These are phyloP conservation scores for Nicotiana rustica DNA, from an alignment of 305 asterid species.

Conservation along the genomic window DNA sequence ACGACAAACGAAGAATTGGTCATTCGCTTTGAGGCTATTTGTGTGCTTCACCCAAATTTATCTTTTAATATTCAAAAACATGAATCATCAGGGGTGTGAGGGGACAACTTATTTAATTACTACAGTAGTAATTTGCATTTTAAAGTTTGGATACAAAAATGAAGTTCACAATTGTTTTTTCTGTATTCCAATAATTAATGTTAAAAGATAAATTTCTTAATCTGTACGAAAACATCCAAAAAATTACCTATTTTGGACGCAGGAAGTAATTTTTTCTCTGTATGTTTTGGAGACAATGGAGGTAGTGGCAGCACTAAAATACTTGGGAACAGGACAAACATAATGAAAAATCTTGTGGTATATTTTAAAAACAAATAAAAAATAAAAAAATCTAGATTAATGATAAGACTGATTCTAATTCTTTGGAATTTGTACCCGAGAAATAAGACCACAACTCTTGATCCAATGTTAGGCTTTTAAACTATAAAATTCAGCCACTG, in stretches of 20 bases:
- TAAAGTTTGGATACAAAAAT: background rate
- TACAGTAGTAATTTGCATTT: background rate
- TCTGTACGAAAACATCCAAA: too few species aligned
- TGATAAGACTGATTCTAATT: background rate
- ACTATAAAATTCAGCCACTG: too few species aligned
- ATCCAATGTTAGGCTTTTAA: background rate
- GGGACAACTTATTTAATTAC: background rate
- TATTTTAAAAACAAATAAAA: background rate
- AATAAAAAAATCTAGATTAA: background rate
- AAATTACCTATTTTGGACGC: too few species aligned
- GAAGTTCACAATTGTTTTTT: background rate
- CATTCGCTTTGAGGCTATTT: too few species aligned
- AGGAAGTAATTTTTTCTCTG: too few species aligned
- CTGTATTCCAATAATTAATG: background rate
- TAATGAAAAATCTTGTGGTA: background rate
- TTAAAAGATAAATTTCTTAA: too few species aligned
- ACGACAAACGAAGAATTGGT: too few species aligned
- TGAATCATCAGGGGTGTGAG: background rate
- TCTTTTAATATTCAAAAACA: background rate
- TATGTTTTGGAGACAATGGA: too few species aligned
- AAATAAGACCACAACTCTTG: background rate
- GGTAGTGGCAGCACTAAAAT: background rate
- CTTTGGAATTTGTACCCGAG: background rate
- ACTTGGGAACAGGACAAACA: background rate
- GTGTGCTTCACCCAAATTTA: background rate